A percentile compares a stretch with the other conserved stretches of the same genome.
Evolutionary conservation across 1,284 basidiomycete species (phyloP).

Genomic region (Lentinula novae-zelandiae): DNA sequence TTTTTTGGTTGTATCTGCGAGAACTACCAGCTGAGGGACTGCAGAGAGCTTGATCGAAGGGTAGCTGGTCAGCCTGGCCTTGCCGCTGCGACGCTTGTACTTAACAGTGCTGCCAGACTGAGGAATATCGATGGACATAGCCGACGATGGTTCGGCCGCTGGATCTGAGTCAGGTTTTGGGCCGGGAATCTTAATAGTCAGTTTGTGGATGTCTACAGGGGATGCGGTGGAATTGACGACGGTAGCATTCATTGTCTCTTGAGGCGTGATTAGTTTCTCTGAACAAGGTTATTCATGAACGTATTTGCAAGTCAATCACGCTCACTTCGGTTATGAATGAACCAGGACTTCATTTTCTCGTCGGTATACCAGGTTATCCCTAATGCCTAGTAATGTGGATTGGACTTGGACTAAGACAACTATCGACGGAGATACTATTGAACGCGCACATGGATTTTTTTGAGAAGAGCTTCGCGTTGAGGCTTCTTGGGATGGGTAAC

Average conservation of each 20-base stretch:
- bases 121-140: not conserved
- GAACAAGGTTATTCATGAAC: not conserved
- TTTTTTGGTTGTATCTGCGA: conserved; percentile 21
- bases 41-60: not conserved
- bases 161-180: not conserved
- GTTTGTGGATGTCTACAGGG: not conserved
- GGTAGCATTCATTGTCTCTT: not conserved
- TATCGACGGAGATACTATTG: not conserved
- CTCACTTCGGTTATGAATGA: not conserved
- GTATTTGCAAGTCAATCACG: not conserved
- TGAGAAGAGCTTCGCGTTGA: not conserved
- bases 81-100: not conserved
- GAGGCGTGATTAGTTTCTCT: not conserved
- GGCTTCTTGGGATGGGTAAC: not conserved
- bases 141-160: not conserved
- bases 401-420: not conserved
- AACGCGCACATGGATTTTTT: not conserved
- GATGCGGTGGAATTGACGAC: not conserved
- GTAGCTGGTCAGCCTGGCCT: not conserved
- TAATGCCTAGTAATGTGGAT: not conserved
- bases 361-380: conserved; percentile 1
- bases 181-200: conserved; percentile 1
- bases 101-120: not conserved
- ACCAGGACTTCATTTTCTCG: not conserved
- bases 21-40: conserved; percentile 22